Conservation (phyloP, 345 rosid species). For the Dovyalis caffra region DNA sequence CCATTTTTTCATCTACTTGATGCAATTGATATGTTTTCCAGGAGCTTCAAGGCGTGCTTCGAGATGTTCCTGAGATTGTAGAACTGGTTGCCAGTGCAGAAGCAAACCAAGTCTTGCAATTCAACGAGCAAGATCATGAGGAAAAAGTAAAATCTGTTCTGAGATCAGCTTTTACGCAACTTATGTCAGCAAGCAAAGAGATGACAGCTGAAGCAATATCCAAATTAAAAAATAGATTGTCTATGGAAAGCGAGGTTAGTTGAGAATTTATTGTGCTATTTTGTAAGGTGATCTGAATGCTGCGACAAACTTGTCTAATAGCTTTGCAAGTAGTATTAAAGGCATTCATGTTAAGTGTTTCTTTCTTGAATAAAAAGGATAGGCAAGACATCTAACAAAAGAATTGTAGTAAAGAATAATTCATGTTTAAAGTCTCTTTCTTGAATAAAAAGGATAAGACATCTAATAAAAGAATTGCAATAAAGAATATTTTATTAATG, state of each 20-base stretch:
- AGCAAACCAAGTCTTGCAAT: conserved; percentile 43
- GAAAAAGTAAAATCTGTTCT: conserved; percentile 58
- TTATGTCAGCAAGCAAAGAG: conserved; percentile 76
- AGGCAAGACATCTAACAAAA: not conserved
- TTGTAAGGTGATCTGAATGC: not conserved
- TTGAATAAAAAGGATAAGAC: not conserved
- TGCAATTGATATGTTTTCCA: conserved; percentile 26
- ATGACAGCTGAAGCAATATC: conserved; percentile 50
- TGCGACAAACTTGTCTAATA: not conserved
- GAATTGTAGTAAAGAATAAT: not conserved
- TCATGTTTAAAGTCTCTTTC: not conserved
- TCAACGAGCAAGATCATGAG: conserved; percentile 48
- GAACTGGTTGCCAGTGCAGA: conserved; percentile 69
- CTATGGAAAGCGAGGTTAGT: conserved; percentile 61
- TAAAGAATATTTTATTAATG: not conserved
- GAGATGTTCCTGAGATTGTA: conserved; percentile 72
- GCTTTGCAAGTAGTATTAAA: not conserved
- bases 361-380: not conserved
- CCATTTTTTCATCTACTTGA: conserved; percentile 2
- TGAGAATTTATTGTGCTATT: not conserved
- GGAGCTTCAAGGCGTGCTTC: conserved; percentile 87
- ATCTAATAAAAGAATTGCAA: too few relatives aligned
- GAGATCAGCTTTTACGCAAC: conserved; percentile 72
- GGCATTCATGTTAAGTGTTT: not conserved
- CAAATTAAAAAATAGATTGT: conserved; percentile 64